phyloP scores from a whole-genome alignment of 73 alveolate species.

The Paraurostyla sp. region DNA sequence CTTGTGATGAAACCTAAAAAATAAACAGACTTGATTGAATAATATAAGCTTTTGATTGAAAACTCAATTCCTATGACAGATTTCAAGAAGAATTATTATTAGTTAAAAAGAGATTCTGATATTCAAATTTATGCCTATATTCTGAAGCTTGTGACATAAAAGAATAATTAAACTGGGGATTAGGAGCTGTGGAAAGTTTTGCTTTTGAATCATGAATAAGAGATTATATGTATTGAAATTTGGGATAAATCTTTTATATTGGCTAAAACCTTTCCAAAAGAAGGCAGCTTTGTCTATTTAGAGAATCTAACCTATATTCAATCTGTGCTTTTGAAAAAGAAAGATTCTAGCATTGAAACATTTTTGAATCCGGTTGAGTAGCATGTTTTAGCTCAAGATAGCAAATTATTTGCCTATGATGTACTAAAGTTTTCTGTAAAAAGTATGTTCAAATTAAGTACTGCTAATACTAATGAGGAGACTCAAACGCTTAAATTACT shows the following conservation, averaged over 20 bases:
- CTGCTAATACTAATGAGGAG: constrained; percentile 41
- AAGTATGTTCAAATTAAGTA: background rate
- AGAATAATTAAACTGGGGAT: background rate
- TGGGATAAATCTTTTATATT: constrained; percentile 28
- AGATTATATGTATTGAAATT: constrained; percentile 43
- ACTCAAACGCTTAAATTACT: constrained; percentile 31
- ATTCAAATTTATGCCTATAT: background rate
- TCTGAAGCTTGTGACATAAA: background rate
- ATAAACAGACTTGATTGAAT: background rate
- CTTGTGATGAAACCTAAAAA: constrained; percentile 18
- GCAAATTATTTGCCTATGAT: constrained; percentile 15
- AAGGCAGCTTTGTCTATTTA: background rate
- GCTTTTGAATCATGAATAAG: constrained; percentile 25
- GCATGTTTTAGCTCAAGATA: background rate
- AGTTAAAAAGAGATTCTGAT: background rate
- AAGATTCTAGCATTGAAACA: background rate
- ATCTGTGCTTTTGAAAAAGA: constrained; percentile 26
- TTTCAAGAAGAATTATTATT: background rate
- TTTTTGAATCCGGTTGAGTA: background rate
- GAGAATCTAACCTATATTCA: constrained; percentile 25
- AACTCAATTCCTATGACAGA: background rate
- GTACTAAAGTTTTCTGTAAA: constrained; percentile 28
- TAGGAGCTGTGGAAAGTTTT: constrained; percentile 40
- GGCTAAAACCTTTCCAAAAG: constrained; percentile 32
- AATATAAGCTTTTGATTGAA: background rate